Conservation (phyloP, 148 eudicot species). For the Rhododendron ferrugineum region DNA sequence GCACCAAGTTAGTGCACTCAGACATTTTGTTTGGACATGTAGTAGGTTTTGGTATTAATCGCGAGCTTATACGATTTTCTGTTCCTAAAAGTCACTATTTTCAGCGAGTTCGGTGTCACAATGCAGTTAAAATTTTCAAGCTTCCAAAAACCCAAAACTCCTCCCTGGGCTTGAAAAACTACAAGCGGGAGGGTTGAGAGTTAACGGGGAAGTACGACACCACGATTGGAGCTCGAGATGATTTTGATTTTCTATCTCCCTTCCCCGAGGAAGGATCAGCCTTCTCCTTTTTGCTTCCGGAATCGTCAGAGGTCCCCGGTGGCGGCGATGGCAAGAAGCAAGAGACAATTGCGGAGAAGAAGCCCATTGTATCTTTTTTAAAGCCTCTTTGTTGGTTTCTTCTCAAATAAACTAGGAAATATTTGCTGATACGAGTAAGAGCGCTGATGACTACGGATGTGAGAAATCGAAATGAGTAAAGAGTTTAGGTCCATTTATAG, state of each 20-base stretch:
- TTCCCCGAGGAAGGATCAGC: neutral
- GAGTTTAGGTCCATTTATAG: neutral
- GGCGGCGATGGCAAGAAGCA: neutral
- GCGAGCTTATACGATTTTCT: too few relatives aligned
- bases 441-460: neutral
- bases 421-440: neutral
- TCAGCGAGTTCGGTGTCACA: too few relatives aligned
- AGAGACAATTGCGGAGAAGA: neutral
- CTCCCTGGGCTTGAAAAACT: neutral
- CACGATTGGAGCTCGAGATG: conserved; percentile 1
- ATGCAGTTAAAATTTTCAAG: too few relatives aligned
- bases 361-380: neutral
- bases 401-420: neutral
- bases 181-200: neutral
- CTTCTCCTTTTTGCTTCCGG: neutral
- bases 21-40: too few relatives aligned
- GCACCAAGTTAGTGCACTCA: too few relatives aligned
- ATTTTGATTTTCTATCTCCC: neutral
- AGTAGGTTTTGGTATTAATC: too few relatives aligned
- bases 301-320: neutral
- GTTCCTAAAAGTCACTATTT: too few relatives aligned
- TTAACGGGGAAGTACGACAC: neutral
- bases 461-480: conserved; percentile 1
- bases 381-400: neutral
- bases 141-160: neutral